Evolutionary conservation across 345 rosid genomes (phyloP).

Genomic region (Melaleuca alternifolia): DNA sequence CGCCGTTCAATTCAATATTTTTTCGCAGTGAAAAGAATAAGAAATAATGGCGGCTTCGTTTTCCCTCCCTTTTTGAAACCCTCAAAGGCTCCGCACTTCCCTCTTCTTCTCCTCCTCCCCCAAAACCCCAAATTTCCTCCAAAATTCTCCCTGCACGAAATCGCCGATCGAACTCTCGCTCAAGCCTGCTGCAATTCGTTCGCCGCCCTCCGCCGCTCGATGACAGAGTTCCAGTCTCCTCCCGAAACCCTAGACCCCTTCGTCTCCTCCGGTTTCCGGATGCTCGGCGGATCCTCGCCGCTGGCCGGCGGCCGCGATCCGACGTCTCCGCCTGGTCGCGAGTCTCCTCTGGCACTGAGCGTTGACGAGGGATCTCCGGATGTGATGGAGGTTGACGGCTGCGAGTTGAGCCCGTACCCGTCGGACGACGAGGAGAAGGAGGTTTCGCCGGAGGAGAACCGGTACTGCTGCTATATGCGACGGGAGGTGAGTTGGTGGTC

Average conservation of each 20-base stretch:
- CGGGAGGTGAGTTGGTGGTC: not conserved
- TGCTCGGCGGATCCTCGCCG: not conserved
- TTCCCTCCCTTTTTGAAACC: conserved; percentile 3
- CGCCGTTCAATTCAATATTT: not conserved
- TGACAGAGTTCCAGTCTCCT: not conserved
- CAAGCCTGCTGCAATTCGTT: not conserved
- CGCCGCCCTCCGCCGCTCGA: not conserved
- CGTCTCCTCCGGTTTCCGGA: not conserved
- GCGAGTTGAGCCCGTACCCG: not conserved
- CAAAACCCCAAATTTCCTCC: not conserved
- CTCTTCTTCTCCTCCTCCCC: not conserved
- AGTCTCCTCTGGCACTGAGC: not conserved
- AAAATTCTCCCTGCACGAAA: not conserved
- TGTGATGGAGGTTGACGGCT: not conserved
- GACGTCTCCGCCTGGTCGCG: not conserved
- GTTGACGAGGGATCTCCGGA: not conserved
- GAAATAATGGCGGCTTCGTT: not conserved
- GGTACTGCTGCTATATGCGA: not conserved
- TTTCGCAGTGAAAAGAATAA: not conserved
- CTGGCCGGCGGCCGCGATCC: not conserved
- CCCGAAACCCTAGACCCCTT: not conserved
- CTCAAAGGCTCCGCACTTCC: not conserved
- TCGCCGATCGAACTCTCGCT: no score
- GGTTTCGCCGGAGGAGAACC: not conserved
- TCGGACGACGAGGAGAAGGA: not conserved